Conservation (phyloP, 495 filamentous ascomycete genomes). For the Penicillium subrubescens region DNA sequence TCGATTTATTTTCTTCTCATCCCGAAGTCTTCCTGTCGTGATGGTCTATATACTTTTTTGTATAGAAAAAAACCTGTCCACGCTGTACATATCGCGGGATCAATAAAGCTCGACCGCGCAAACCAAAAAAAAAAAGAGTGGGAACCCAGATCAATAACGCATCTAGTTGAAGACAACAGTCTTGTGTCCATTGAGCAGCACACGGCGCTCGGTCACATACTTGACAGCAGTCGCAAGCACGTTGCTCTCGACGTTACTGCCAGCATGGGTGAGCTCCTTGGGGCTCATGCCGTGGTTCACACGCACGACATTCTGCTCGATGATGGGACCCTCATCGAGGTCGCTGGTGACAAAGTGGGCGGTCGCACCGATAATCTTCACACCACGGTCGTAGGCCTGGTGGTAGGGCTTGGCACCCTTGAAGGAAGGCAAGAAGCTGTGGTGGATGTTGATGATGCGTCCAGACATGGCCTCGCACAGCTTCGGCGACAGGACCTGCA, state of each 20-base stretch:
- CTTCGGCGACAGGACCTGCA: slow-evolving; percentile 76
- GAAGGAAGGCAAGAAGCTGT: slow-evolving; percentile 76
- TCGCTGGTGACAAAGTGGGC: slow-evolving; percentile 78
- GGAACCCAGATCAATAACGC: background rate
- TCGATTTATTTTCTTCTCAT: background rate
- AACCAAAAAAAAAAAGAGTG: background rate
- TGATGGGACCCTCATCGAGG: slow-evolving; percentile 76
- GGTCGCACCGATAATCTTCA: slow-evolving; percentile 79
- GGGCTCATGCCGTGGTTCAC: slow-evolving; percentile 71
- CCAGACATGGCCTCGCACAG: slow-evolving; percentile 72
- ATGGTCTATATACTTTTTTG: slow-evolving; percentile 2
- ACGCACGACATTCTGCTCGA: slow-evolving; percentile 72
- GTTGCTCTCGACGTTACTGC: slow-evolving; percentile 74
- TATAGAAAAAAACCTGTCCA: background rate
- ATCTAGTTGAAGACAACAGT: slow-evolving; percentile 68
- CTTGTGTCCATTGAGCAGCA: slow-evolving; percentile 71
- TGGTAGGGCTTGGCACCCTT: slow-evolving; percentile 83
- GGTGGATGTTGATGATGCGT: slow-evolving; percentile 81
- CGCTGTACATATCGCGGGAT: background rate
- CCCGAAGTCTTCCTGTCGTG: background rate
- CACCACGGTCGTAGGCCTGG: slow-evolving; percentile 74
- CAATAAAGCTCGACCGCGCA: background rate
- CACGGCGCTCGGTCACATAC: slow-evolving; percentile 69
- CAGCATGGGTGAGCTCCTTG: slow-evolving; percentile 70
- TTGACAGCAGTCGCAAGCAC: slow-evolving; percentile 72